A percentile compares a stretch with the other conserved stretches of the same genome.
These are phyloP conservation scores for Populus davidiana DNA, from an alignment of 345 rosid species.

Conservation along the genomic window DNA sequence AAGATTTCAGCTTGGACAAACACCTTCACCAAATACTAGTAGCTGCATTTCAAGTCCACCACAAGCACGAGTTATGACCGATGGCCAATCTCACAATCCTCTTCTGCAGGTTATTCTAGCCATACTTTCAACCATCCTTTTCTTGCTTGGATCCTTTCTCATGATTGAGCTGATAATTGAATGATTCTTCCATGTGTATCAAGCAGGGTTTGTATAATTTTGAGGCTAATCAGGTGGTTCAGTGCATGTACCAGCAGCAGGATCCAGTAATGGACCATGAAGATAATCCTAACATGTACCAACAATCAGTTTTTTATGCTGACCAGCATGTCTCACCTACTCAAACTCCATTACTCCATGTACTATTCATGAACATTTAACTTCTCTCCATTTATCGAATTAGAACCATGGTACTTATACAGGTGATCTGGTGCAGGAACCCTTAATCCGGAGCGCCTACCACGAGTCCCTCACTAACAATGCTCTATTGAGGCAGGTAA, in stretches of 20 bases:
- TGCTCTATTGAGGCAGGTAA: constrained; percentile 25
- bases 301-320: constrained; percentile 25
- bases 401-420: not conserved
- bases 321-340: constrained; percentile 21
- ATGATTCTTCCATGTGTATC: not conserved
- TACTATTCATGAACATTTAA: not conserved
- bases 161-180: not conserved
- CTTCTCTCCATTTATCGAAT: not conserved
- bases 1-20: constrained; percentile 9
- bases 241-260: constrained; percentile 24
- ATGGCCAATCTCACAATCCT: constrained; percentile 20
- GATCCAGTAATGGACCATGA: constrained; percentile 24
- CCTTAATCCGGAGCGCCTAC: constrained; percentile 11
- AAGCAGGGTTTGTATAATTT: constrained; percentile 29
- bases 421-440: constrained; percentile 16
- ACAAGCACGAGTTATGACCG: constrained; percentile 21
- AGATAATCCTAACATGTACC: constrained; percentile 22
- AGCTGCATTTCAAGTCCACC: constrained; percentile 23
- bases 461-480: constrained; percentile 11
- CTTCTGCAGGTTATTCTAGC: constrained; percentile 26
- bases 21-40: constrained; percentile 2
- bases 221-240: constrained; percentile 27
- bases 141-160: not conserved
- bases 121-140: not conserved
- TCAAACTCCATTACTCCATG: constrained; percentile 30